Evolutionary conservation across 2,329 filamentous ascomycete genomes (phyloP).

Genomic region (Epichloe gansuensis): DNA sequence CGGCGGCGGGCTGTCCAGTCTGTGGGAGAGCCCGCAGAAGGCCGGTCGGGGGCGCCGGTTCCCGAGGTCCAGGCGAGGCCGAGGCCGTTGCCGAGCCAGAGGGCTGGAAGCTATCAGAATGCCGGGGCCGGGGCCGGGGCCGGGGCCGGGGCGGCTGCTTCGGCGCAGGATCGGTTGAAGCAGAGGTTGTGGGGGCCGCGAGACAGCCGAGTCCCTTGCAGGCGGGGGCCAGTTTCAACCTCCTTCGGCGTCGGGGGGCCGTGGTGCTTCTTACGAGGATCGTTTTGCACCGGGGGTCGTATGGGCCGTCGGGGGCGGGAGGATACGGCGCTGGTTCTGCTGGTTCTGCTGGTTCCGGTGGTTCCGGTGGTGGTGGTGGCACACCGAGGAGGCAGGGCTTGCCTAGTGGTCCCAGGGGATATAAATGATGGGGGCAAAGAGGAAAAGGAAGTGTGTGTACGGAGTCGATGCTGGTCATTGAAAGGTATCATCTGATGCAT

Average conservation of each 20-base stretch:
- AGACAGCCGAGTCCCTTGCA: slow-evolving; percentile 44
- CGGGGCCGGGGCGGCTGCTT: slow-evolving; percentile 37
- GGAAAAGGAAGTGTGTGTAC: not conserved
- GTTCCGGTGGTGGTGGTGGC: slow-evolving; percentile 21
- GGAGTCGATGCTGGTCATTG: not conserved
- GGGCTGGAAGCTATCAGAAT: slow-evolving; percentile 62
- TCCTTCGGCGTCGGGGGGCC: slow-evolving; percentile 19
- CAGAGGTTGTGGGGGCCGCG: slow-evolving; percentile 59
- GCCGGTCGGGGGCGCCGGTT: slow-evolving; percentile 2
- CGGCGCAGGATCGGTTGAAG: slow-evolving; percentile 72
- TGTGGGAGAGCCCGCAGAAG: slow-evolving; percentile 38
- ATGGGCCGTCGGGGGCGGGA: slow-evolving; percentile 27
- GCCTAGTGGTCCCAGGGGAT: slow-evolving; percentile 33
- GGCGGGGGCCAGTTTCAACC: slow-evolving; percentile 33
- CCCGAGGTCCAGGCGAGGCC: slow-evolving; percentile 24
- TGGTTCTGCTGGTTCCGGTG: too few relatives aligned
- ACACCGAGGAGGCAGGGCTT: slow-evolving; percentile 27
- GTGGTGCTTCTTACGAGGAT: slow-evolving; percentile 29
- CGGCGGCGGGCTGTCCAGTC: slow-evolving; percentile 34
- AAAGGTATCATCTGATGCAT: not conserved
- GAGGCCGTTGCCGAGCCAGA: slow-evolving; percentile 58
- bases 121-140: too few relatives aligned
- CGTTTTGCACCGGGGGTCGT: slow-evolving; percentile 33
- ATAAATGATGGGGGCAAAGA: slow-evolving; percentile 15
- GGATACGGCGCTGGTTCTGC: slow-evolving; percentile 20